phyloP scores from a whole-genome alignment of 2,329 filamentous ascomycete genomes.

The Ophiostoma montium region DNA sequence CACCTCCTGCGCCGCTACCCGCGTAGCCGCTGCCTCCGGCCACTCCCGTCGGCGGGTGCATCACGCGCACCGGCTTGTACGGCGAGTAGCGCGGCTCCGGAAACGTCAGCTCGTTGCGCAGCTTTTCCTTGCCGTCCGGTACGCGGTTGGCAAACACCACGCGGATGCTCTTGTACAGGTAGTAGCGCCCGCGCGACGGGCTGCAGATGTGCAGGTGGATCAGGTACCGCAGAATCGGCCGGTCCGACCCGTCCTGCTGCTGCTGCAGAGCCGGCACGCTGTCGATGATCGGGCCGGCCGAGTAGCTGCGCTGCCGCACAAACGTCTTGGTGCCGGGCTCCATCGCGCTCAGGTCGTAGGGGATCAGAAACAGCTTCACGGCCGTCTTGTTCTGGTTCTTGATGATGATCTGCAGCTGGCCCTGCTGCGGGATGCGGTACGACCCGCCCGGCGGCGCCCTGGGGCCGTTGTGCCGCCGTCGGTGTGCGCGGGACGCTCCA shows the following conservation, averaged over 20 bases:
- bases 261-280: conserved; percentile 22
- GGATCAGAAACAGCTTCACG: conserved; percentile 87
- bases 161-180: conserved; percentile 79
- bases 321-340: conserved; percentile 90
- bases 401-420: conserved; percentile 90
- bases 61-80: conserved; percentile 56
- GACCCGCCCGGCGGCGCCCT: conserved; percentile 67
- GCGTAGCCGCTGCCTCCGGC: conserved; percentile 11
- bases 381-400: conserved; percentile 98
- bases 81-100: conserved; percentile 76
- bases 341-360: conserved; percentile 88
- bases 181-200: conserved; percentile 68
- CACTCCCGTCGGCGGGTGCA: conserved; percentile 24
- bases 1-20: conserved; percentile 20
- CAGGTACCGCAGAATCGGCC: conserved; percentile 73
- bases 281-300: conserved; percentile 70
- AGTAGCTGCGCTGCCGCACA: conserved; percentile 86
- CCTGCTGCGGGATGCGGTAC: conserved; percentile 87
- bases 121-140: conserved; percentile 84
- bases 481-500: conserved; percentile 19
- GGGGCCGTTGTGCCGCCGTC: conserved; percentile 36
- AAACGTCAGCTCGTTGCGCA: conserved; percentile 77
- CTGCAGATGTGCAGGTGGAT: conserved; percentile 90
- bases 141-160: conserved; percentile 96
- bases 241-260: conserved; percentile 25